Evolutionary conservation across 495 filamentous ascomycete genomes (phyloP), one percentile per base, ranked within the genome.

Genomic region (Penicillium lividum): DNA sequence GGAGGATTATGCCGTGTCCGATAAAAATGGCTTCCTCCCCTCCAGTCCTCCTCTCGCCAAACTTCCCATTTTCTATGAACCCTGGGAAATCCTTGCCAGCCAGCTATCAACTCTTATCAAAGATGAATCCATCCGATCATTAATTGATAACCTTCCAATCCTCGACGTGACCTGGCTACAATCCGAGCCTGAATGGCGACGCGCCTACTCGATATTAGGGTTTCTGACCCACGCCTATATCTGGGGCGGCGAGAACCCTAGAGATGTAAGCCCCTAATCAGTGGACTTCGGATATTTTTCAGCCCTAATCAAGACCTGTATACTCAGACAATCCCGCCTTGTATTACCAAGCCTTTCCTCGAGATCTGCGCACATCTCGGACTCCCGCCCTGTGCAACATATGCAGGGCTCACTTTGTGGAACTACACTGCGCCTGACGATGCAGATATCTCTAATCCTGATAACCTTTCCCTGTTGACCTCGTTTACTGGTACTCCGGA

Each of bases 401-500:
- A 97, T 66, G 89, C 94, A 22, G 90, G 86, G 27, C 82, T 96
- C 4, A 88, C 86, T 51, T 79, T 98, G 13, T 98, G 95, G 94
- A 98, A 98, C 71, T 97, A 86, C 81, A 88, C 89, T 9, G 74
- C 91, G 31, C 87, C 91, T 58, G 68, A 78, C 47, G 82, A 85
- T 55, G 84, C 90, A 67, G 83, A 83, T 16, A 84, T 95, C 48
- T 90, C 96, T 59, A 82, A 86, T 49, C 83, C 95, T 18, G 87
- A 95, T 57, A 95, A 96, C 60, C 78, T 98, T 44, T 84, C 86
- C 16, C 88, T 89, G 1, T 77, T 94, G 55, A 79, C 82, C 46
- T 96, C 94, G 7, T 95, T 97, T 68, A 98, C 95, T 13, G 94
- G 90, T 22, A 90, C 91, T 10, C 80, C 93, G 40, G 94, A 98